phyloP scores from a whole-genome alignment of 73 alveolate species.

The Symbiodinium natans region DNA sequence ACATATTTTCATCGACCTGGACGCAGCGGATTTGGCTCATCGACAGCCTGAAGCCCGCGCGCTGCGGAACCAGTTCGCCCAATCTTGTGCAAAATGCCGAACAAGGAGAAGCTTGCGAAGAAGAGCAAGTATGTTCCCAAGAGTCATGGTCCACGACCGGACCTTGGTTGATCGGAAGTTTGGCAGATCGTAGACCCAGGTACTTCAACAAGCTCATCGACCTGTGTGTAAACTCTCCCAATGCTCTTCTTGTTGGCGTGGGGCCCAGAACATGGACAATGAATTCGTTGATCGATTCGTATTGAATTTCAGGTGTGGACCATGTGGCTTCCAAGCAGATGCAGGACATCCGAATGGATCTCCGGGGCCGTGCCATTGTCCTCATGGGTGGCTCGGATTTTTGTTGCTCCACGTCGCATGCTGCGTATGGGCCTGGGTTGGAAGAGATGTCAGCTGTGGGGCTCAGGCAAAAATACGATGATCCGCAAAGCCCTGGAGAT shows the following conservation, averaged over 20 bases:
- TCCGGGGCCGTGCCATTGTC: constrained; percentile 96
- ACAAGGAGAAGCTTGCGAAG: constrained; percentile 93
- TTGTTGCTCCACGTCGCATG: too few species aligned
- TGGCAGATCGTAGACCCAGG: not conserved
- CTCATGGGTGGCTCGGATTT: too few species aligned
- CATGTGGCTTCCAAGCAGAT: constrained; percentile 85
- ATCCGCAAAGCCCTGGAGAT: constrained; percentile 60
- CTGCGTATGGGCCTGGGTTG: too few species aligned
- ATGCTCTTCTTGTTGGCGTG: constrained; percentile 46
- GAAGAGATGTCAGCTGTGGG: too few species aligned
- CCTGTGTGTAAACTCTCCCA: constrained; percentile 77
- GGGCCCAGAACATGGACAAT: not conserved
- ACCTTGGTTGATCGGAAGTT: not conserved
- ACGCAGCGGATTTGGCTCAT: too few species aligned
- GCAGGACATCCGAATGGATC: constrained; percentile 95
- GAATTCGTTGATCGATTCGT: not conserved
- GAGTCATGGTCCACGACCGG: too few species aligned
- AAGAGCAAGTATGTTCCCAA: constrained; percentile 37
- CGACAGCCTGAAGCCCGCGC: too few species aligned
- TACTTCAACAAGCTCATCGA: constrained; percentile 78
- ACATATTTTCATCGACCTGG: too few species aligned
- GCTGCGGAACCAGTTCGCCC: too few species aligned
- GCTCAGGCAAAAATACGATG: constrained; percentile 92
- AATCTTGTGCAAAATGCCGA: constrained; percentile 83
- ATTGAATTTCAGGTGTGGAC: constrained; percentile 30